Base-by-base conservation (phyloP, 2,329 filamentous ascomycete species). In the Gremmenia infestans region DNA sequence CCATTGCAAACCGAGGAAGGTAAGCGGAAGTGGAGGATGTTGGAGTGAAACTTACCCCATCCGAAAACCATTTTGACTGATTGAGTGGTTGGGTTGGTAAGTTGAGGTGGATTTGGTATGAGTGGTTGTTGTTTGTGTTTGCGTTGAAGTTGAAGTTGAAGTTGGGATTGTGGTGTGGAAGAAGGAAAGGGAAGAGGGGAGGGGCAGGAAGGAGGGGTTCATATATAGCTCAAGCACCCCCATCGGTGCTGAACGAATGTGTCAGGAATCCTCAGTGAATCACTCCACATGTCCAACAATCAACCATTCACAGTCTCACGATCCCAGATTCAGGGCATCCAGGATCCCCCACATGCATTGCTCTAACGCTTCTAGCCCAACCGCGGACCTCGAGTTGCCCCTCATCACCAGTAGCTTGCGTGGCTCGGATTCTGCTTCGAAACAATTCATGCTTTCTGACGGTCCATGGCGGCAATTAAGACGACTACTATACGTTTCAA, bases 41-140 rank as follows among this genome's bases (percentile, higher is more conserved):
- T 19, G 43, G 35, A 50, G 15, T 37, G 22, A 19, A 39, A 52
- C 61, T 54, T 50, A 67, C 65, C 62, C 62, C 62, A 67, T 37
- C 66, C 65, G 58, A 64, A 68, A 56, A 52, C 48, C 64, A 67
- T 68, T 37, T 60, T 63, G 61, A 59, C 39, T 53, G 53, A 63
- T 60, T 60, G 56, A 39, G 37, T 48, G 47, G 43, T 53, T 17
- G n/a, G 48, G 25, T 32, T 54, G 32, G 35, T 54, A 56, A 36
- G 22, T 22, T 25, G 37, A 28, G 32, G 14, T 49, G 49, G 47
- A 37, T 42, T 50, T 52, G 50, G 43, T 32, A 42, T 45, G 53
- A 48, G 48, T 25, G 45, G 42, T 14, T 17, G 15, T 48, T 46
- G 8, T 32, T 22, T 52, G 47, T 39, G 37, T 28, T 28, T 32